phyloP scores from a whole-genome alignment of 208 protist species.

The Crithidia bombi region DNA sequence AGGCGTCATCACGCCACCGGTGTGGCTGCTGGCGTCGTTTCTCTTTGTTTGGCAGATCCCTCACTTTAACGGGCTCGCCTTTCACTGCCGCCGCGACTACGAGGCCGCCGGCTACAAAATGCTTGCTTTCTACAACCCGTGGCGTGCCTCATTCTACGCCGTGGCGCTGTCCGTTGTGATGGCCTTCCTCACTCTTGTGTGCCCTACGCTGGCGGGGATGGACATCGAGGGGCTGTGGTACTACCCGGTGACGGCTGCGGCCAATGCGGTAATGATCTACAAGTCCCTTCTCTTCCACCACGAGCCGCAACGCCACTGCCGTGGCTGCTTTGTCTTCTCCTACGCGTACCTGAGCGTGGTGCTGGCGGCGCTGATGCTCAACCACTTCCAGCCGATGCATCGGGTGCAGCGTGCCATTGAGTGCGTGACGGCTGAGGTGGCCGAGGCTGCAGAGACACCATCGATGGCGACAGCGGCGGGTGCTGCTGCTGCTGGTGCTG shows the following conservation, averaged over 20 bases:
- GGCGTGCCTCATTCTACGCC: constrained; percentile 87
- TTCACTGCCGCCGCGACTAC: constrained; percentile 91
- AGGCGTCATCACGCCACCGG: constrained; percentile 49
- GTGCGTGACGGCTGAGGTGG: constrained; percentile 20
- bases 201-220: constrained; percentile 53
- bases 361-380: constrained; percentile 76
- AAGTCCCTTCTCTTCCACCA: constrained; percentile 86
- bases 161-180: constrained; percentile 76
- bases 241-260: constrained; percentile 56
- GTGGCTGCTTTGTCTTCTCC: constrained; percentile 91
- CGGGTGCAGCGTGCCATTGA: constrained; percentile 27
- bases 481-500: neutral
- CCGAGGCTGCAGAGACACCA: constrained; percentile 4
- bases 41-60: constrained; percentile 93
- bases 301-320: constrained; percentile 73
- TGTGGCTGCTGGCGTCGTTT: constrained; percentile 74
- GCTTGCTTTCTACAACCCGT: constrained; percentile 86
- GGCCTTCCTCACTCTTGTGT: constrained; percentile 63
- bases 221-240: constrained; percentile 74
- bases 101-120: constrained; percentile 91
- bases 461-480: neutral
- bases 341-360: constrained; percentile 86
- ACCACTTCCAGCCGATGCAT: constrained; percentile 76
- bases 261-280: constrained; percentile 84
- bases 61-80: constrained; percentile 91